These are phyloP conservation scores for Aplosporella prunicola DNA, from an alignment of 2,329 filamentous ascomycete species.

Conservation along the genomic window DNA sequence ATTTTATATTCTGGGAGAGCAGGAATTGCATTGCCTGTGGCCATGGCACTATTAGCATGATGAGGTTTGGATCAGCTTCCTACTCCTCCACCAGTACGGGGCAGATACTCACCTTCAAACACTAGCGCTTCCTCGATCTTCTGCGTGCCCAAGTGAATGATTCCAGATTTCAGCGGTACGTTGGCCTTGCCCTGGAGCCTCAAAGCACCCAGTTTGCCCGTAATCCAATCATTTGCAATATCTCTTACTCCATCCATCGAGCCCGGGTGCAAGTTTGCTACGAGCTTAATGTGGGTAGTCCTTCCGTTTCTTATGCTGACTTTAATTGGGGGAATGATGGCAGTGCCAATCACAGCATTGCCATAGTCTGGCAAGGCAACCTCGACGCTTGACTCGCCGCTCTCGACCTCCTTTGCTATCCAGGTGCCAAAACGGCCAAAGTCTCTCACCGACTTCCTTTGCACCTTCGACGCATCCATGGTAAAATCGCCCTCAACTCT, in stretches of 20 bases:
- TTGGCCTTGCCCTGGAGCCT: constrained; percentile 64
- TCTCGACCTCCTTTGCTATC: constrained; percentile 69
- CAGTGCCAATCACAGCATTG: constrained; percentile 67
- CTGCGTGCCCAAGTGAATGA: constrained; percentile 71
- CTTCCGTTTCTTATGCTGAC: constrained; percentile 71
- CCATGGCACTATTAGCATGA: constrained; percentile 10
- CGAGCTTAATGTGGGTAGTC: constrained; percentile 67
- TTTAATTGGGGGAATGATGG: constrained; percentile 63
- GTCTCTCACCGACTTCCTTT: constrained; percentile 59
- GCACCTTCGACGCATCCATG: constrained; percentile 69
- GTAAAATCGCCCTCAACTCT: constrained; percentile 73
- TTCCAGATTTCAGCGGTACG: constrained; percentile 66
- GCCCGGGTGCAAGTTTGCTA: constrained; percentile 67
- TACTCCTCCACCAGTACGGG: constrained; percentile 45
- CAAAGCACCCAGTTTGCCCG: constrained; percentile 63
- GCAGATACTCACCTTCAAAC: constrained; percentile 74
- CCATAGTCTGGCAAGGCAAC: constrained; percentile 79
- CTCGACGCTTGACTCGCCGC: constrained; percentile 58
- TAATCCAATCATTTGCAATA: constrained; percentile 81
- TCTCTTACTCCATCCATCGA: constrained; percentile 66
- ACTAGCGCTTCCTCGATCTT: constrained; percentile 62
- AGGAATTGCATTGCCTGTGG: constrained; percentile 54
- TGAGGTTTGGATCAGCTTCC: constrained; percentile 39
- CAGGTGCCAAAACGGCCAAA: constrained; percentile 72
- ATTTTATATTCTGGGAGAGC: constrained; percentile 74